Conservation (phyloP, 495 filamentous ascomycete genomes). For the Podospora australis region DNA sequence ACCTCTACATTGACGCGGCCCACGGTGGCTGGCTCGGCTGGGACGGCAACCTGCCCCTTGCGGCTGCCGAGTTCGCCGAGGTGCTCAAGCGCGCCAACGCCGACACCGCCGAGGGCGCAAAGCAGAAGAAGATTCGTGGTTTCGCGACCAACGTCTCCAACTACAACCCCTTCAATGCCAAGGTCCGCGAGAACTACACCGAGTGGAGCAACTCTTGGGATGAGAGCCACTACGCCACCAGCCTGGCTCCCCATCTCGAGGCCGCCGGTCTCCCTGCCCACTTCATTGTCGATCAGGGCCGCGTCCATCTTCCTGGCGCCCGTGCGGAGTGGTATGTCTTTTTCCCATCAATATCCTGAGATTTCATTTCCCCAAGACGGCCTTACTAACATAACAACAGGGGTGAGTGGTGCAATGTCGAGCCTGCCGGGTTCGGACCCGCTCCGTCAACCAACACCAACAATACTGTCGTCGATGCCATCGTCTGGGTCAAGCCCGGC, state of each 20-base stretch:
- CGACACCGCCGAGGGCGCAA: conserved; percentile 15
- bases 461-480: conserved; percentile 57
- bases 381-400: conserved; percentile 1
- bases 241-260: conserved; percentile 53
- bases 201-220: conserved; percentile 46
- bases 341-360: not conserved
- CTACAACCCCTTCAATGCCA: conserved; percentile 56
- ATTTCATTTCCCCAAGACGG: not conserved
- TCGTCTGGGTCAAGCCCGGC: conserved; percentile 76
- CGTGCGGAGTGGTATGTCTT: conserved; percentile 44
- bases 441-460: conserved; percentile 56
- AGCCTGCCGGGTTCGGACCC: conserved; percentile 59
- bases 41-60: conserved; percentile 58
- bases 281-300: conserved; percentile 51
- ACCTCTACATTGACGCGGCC: conserved; percentile 59
- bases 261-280: conserved; percentile 54
- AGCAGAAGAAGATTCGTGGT: conserved; percentile 46
- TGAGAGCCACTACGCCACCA: conserved; percentile 60
- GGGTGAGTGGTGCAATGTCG: conserved; percentile 78
- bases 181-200: conserved; percentile 32
- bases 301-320: conserved; percentile 46
- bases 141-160: conserved; percentile 72
- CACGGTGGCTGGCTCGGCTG: conserved; percentile 71
- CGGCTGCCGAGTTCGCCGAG: conserved; percentile 46
- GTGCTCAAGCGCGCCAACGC: conserved; percentile 52